Base-by-base conservation (phyloP, 768 basidiomycete species). In the Mycena albidolilacea region DNA sequence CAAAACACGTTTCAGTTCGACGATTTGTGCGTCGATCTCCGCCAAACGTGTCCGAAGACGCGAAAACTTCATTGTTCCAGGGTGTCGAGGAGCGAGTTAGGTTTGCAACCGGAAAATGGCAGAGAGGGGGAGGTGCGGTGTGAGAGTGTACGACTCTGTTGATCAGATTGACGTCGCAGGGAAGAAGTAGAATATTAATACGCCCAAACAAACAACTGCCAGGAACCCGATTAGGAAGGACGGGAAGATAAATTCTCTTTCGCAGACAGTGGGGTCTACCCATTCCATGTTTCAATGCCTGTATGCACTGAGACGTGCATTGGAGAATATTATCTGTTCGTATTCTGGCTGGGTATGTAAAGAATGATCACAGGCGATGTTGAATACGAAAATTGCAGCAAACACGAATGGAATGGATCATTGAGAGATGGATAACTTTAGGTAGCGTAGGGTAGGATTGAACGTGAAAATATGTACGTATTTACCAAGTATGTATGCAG, bases 351-450 rank as follows among this genome's bases (percentile, higher is more conserved):
- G 30, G 30, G 30, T 30, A 30, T 30, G 30, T 30, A 30, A 4
- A 30, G 2, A 30, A 30, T 30, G 30, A 30, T 30, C 30, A 30
- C 30, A 30, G 30, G 30, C 30, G 30, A 30, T 30, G 30, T 30
- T 30, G 30, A 30, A 30, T 30, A 30, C 30, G 30, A 30, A 30
- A 30, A 50, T 50, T 21, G n/a, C 50, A 50, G 50, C 50, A 50
- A 54, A 54, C n/a, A 54, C 3, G 21, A 54, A 54, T 54, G 17
- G 2, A 54, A 30, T 11, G 21, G 17, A 54, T 23, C 52, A 57
- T 59, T 37, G 57, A 59, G 35, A 17, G 37, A 59, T 38, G 37
- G 57, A 59, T 59, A 59, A 59, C 57, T 37, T 59, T 59, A 59
- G 14, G 57, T 59, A 59, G 57, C 57, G 57, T 59, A 59, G 37